Conservation (phyloP, 352 stramenopile species). For the Phytopythium cucurbitacearum region DNA sequence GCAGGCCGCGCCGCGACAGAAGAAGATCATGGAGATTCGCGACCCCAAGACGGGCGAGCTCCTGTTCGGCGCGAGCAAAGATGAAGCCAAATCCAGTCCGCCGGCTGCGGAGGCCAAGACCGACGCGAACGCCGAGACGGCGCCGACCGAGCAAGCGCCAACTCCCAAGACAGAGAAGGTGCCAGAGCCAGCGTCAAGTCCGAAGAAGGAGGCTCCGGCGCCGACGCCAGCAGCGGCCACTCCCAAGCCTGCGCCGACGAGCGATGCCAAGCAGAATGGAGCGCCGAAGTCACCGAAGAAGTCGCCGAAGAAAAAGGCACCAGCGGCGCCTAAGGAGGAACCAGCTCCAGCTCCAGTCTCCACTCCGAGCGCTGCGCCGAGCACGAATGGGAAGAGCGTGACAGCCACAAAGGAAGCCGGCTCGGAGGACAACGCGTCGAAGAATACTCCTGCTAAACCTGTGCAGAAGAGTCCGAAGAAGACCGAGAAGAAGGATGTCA, state of each 20-base stretch:
- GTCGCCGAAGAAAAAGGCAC: conserved; percentile 18
- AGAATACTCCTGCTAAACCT: background rate
- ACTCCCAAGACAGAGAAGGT: conserved; percentile 8
- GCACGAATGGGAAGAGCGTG: background rate
- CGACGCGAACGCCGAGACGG: background rate
- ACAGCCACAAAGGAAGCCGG: background rate
- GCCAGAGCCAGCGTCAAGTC: conserved; percentile 13
- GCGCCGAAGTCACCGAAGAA: conserved; percentile 7
- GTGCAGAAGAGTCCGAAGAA: conserved; percentile 5
- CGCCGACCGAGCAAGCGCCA: conserved; percentile 6
- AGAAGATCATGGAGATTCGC: conserved; percentile 42
- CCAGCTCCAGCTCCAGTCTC: background rate
- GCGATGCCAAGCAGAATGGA: conserved; percentile 13
- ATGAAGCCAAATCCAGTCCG: too few species aligned
- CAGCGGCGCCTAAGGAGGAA: background rate
- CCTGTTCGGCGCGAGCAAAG: conserved; percentile 1
- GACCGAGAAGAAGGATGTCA: background rate
- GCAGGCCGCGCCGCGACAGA: conserved; percentile 37
- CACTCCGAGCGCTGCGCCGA: background rate
- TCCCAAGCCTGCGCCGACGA: conserved; percentile 3
- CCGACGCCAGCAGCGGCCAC: too few species aligned
- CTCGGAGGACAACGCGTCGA: background rate
- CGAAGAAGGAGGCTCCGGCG: conserved; percentile 3
- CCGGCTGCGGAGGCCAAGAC: conserved; percentile 4
- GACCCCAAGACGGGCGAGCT: conserved; percentile 46